These are phyloP conservation scores for Verticillium albo-atrum DNA, from an alignment of 2,329 filamentous ascomycete genomes.

Conservation along the genomic window DNA sequence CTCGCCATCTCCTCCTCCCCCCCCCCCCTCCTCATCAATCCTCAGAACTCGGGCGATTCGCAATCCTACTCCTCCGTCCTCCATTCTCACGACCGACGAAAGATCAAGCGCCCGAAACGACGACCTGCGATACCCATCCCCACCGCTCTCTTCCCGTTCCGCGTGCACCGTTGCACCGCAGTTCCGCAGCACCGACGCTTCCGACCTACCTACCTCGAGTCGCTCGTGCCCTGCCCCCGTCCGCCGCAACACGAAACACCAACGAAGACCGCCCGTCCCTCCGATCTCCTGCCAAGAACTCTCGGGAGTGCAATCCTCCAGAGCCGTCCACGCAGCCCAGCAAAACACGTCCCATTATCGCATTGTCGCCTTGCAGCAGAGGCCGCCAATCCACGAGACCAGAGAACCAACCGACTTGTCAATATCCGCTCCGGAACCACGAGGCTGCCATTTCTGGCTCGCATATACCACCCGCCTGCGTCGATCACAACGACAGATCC, in stretches of 20 bases:
- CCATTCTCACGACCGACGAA: not conserved
- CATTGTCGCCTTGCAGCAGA: not conserved
- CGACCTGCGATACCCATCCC: not conserved
- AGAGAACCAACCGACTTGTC: no score
- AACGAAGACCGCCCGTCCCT: not conserved
- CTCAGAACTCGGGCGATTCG: not conserved
- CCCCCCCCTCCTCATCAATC: not conserved
- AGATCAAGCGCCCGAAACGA: no score
- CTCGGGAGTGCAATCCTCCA: not conserved
- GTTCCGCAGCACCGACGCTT: no score
- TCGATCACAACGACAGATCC: not conserved
- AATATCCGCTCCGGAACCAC: not conserved
- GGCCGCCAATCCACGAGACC: not conserved
- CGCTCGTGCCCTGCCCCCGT: not conserved
- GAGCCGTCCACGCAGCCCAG: not conserved
- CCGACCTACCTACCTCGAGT: not conserved
- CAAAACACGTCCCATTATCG: not conserved
- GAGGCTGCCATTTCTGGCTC: not conserved
- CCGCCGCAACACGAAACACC: not conserved
- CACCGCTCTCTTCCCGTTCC: not conserved
- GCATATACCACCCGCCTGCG: not conserved
- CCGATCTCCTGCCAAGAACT: not conserved
- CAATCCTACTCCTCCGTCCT: not conserved
- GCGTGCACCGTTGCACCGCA: not conserved
- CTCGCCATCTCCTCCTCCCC: not conserved